Percentiles rank a stretch among this genome's conserved stretches.
These are phyloP conservation scores for Euryodendron excelsum DNA, from an alignment of 148 eudicot species.

Conservation along the genomic window DNA sequence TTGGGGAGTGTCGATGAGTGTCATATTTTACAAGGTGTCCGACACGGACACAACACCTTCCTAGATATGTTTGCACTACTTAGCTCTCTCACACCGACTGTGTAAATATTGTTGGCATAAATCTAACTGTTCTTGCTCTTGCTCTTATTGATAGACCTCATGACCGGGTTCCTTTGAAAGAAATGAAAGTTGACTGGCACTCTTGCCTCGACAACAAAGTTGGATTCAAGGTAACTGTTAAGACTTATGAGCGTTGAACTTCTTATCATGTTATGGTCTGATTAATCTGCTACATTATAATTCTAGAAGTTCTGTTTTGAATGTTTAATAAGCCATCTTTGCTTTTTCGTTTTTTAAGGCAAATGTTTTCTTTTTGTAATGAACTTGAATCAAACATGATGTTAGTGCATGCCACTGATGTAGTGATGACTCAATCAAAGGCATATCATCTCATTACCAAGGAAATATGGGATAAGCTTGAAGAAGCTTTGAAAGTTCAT, in stretches of 20 bases:
- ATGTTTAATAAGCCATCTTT: neutral
- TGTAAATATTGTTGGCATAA: neutral
- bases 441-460: neutral
- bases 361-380: neutral
- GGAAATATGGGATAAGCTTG: neutral
- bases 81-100: no score
- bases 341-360: neutral
- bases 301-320: neutral
- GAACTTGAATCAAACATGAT: neutral
- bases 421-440: neutral
- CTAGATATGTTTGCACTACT: no score
- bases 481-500: neutral
- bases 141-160: slow-evolving; percentile 49
- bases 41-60: no score
- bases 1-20: no score
- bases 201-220: slow-evolving; percentile 60
- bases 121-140: slow-evolving; percentile 2
- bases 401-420: neutral
- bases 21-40: no score
- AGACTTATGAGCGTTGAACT: neutral
- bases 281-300: neutral
- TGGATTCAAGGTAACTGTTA: slow-evolving; percentile 53
- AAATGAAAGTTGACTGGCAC: slow-evolving; percentile 69
- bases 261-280: neutral
- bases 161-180: slow-evolving; percentile 57